Conservation (phyloP, 345 rosid genomes). For the Lumnitzera littorea region DNA sequence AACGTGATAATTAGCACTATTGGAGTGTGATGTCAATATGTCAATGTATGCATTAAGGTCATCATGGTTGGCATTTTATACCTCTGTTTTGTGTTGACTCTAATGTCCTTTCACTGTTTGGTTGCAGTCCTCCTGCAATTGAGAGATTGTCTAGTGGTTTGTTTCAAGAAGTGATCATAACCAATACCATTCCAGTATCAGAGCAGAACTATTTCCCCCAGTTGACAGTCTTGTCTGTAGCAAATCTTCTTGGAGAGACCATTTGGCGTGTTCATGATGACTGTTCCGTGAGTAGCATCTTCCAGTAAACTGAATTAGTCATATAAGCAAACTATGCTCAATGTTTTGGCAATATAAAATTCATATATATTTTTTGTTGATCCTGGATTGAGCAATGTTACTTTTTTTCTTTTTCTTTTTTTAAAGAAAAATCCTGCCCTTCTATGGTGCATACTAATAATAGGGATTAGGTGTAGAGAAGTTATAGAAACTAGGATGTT, state of each 20-base stretch:
- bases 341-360: conserved; percentile 1
- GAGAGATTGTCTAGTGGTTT: conserved; percentile 87
- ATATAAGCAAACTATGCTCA: conserved; percentile 2
- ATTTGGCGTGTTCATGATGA: conserved; percentile 99
- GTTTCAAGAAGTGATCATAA: conserved; percentile 93
- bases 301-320: conserved; percentile 15
- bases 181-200: conserved; percentile 83
- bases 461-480: too few relatives aligned
- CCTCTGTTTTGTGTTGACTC: too few relatives aligned
- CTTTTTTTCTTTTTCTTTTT: too few relatives aligned
- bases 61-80: too few relatives aligned
- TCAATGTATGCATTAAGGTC: too few relatives aligned
- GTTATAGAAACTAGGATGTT: too few relatives aligned
- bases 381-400: too few relatives aligned
- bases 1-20: too few relatives aligned
- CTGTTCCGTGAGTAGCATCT: conserved; percentile 69
- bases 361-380: not conserved
- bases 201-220: conserved; percentile 89
- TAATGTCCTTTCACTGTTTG: not conserved
- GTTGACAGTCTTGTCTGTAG: conserved; percentile 85
- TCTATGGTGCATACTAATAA: too few relatives aligned
- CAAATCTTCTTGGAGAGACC: conserved; percentile 93
- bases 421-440: too few relatives aligned
- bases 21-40: too few relatives aligned
- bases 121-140: conserved; percentile 86